A percentile compares a stretch with the other conserved stretches of the same genome.
Evolutionary conservation across 2,329 filamentous ascomycete species (phyloP).

Genomic region (Curvularia sp.): DNA sequence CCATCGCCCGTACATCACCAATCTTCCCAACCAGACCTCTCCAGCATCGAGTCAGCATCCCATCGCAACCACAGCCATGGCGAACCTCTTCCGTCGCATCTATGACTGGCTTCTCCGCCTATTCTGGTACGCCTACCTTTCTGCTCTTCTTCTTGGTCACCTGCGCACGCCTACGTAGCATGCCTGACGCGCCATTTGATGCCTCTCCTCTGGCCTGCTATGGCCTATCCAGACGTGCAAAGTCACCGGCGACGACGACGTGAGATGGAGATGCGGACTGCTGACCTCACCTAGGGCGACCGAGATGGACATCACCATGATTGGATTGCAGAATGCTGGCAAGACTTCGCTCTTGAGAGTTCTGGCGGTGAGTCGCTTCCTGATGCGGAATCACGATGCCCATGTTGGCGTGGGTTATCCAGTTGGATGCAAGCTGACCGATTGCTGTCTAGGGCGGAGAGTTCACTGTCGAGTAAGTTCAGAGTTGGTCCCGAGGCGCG

Average conservation of each 20-base stretch:
- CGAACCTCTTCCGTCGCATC: constrained; percentile 88
- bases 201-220: constrained; percentile 27
- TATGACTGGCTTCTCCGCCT: constrained; percentile 98
- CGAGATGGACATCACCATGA: constrained; percentile 99
- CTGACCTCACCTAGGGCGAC: constrained; percentile 72
- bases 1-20: constrained; percentile 41
- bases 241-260: constrained; percentile 16
- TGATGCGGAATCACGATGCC: constrained; percentile 42
- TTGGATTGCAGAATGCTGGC: constrained; percentile 95
- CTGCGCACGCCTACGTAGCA: constrained; percentile 19
- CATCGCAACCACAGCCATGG: constrained; percentile 64
- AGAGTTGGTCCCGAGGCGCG: constrained; percentile 33
- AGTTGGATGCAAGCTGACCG: constrained; percentile 36
- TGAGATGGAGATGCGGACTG: constrained; percentile 30
- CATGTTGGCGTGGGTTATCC: constrained; percentile 29
- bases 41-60: constrained; percentile 46
- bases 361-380: constrained; percentile 77
- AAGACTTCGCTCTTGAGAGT: constrained; percentile 95
- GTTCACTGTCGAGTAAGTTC: constrained; percentile 96
- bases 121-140: constrained; percentile 77
- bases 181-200: constrained; percentile 43
- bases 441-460: constrained; percentile 78
- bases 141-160: constrained; percentile 17
- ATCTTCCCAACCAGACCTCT: constrained; percentile 31
- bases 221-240: constrained; percentile 28